Conservation (phyloP, 371 early-diverging fungal species). For the Mucor plumbeus region DNA sequence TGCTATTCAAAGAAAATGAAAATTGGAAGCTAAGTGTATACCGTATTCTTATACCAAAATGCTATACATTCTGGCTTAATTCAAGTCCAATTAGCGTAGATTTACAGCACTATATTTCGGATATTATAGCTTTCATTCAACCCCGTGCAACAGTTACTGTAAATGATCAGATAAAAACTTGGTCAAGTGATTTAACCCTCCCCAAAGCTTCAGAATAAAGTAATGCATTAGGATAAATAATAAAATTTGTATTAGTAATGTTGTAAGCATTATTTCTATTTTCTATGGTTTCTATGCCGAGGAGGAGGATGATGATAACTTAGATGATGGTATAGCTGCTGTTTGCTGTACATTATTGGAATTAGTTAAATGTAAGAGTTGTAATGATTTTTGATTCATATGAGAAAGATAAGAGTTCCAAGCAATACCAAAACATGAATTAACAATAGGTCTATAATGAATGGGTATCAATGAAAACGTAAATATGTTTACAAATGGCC, state of each 20-base stretch:
- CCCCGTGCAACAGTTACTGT: too few relatives aligned
- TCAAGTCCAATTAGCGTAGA: too few relatives aligned
- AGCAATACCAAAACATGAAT: constrained; percentile 64
- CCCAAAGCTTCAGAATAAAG: too few relatives aligned
- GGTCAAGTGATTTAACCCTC: too few relatives aligned
- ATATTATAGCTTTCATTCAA: too few relatives aligned
- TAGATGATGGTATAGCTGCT: background rate
- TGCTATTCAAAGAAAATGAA: too few relatives aligned
- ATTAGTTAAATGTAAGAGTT: background rate
- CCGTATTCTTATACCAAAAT: too few relatives aligned
- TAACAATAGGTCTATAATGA: constrained; percentile 71
- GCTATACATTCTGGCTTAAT: too few relatives aligned
- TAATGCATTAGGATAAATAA: background rate
- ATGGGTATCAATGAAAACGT: constrained; percentile 75
- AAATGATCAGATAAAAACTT: too few relatives aligned
- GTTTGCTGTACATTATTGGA: background rate
- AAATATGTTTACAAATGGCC: constrained; percentile 80
- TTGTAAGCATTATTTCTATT: background rate
- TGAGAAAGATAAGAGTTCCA: constrained; percentile 80
- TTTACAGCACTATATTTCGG: too few relatives aligned
- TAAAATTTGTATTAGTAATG: background rate
- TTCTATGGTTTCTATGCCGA: background rate
- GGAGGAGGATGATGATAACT: background rate
- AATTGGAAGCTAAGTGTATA: too few relatives aligned
- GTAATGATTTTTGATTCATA: constrained; percentile 48